A percentile compares a stretch with the other conserved stretches of the same genome.
These are phyloP conservation scores for Botrytis hyacinthi DNA, from an alignment of 2,329 filamentous ascomycete genomes.

Conservation along the genomic window DNA sequence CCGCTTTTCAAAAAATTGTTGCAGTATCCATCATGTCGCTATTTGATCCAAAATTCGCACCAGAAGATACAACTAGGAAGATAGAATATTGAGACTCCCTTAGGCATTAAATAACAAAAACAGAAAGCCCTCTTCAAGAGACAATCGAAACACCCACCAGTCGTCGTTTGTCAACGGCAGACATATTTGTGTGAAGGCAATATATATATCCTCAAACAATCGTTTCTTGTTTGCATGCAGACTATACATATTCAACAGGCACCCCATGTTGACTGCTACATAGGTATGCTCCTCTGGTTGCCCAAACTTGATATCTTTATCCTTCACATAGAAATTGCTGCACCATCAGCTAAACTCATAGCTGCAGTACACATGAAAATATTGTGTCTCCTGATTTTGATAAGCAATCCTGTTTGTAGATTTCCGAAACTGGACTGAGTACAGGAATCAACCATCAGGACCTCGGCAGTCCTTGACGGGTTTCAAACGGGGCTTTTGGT, in stretches of 20 bases:
- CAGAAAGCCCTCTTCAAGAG: background rate
- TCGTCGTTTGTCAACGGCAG: background rate
- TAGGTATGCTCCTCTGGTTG: background rate
- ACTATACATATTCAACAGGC: background rate
- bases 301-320: background rate
- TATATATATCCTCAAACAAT: background rate
- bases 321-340: background rate
- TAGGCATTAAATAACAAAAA: background rate
- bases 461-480: background rate
- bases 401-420: background rate
- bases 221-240: background rate
- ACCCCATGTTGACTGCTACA: background rate
- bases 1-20: background rate
- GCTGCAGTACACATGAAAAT: background rate
- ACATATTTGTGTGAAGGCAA: background rate
- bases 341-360: background rate
- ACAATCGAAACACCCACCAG: background rate
- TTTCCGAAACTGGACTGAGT: background rate
- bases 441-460: background rate
- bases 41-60: background rate
- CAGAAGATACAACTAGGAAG: background rate
- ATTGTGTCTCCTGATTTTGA: too few species aligned
- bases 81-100: background rate
- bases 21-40: background rate
- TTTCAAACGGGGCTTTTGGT: background rate